Evolutionary conservation across 1,284 basidiomycete genomes (phyloP).

Genomic region (Cronartium quercuum): DNA sequence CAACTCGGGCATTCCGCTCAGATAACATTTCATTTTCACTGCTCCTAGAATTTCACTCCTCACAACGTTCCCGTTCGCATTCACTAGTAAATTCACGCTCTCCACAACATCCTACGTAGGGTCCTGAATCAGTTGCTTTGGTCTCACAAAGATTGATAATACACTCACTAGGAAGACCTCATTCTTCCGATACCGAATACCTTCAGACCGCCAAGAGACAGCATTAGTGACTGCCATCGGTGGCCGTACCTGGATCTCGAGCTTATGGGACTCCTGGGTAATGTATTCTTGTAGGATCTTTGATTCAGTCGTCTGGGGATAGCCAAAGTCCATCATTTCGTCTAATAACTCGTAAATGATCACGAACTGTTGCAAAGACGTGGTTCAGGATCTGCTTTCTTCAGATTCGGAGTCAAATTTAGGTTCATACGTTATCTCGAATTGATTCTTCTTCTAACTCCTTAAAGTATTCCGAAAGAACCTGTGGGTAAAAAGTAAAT

Average conservation of each 20-base stretch:
- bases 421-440: constrained; percentile 64
- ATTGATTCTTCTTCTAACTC: constrained; percentile 99
- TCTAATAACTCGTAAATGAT: constrained; percentile 97
- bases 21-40: constrained; percentile 99
- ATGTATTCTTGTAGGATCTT: constrained; percentile 99
- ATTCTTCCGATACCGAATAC: constrained; percentile 96
- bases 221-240: constrained; percentile 98
- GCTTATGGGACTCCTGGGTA: constrained; percentile 97
- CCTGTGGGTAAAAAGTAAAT: constrained; percentile 52
- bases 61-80: constrained; percentile 93
- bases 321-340: constrained; percentile 99
- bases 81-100: constrained; percentile 92
- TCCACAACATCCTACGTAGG: constrained; percentile 75
- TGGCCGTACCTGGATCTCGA: constrained; percentile 90
- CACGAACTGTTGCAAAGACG: constrained; percentile 58
- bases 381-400: neutral
- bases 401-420: constrained; percentile 18
- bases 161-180: constrained; percentile 75
- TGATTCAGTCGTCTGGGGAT: constrained; percentile 97
- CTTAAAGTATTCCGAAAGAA: constrained; percentile 97
- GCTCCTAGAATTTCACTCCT: constrained; percentile 95
- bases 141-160: neutral
- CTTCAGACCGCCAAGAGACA: constrained; percentile 96
- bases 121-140: neutral
- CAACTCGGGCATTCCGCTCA: constrained; percentile 97